phyloP scores from a whole-genome alignment of 495 filamentous ascomycete species.

The Xylaria sp. region DNA sequence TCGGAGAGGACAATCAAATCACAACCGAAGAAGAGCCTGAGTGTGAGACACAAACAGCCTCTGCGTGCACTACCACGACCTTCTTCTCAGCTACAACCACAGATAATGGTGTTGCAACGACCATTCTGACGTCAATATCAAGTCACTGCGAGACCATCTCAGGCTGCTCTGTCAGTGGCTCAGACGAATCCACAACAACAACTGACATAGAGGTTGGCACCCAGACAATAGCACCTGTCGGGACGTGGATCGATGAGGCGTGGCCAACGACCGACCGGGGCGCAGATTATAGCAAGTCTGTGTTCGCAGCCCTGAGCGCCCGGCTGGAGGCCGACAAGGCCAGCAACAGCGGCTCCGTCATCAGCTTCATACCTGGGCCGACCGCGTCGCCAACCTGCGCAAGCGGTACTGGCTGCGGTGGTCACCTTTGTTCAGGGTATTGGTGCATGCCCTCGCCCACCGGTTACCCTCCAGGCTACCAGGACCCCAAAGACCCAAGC shows the following conservation, averaged over 20 bases:
- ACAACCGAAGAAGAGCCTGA: conserved; percentile 14
- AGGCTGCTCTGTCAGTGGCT: conserved; percentile 8
- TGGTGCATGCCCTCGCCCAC: conserved; percentile 25
- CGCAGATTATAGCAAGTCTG: not conserved
- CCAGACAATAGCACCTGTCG: conserved; percentile 15
- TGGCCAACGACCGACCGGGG: not conserved
- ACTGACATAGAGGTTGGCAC: not conserved
- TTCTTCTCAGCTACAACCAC: not conserved
- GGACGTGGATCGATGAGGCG: not conserved
- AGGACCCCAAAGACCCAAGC: conserved; percentile 6
- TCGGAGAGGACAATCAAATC: conserved; percentile 25
- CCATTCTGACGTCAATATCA: not conserved
- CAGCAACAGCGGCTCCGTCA: not conserved
- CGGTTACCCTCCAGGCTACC: conserved; percentile 6
- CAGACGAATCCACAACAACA: not conserved
- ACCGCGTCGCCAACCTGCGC: conserved; percentile 10
- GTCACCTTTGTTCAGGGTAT: conserved; percentile 30
- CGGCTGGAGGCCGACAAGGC: not conserved
- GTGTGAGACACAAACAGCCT: not conserved
- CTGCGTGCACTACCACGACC: not conserved
- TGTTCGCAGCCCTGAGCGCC: not conserved
- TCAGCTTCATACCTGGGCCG: conserved; percentile 17
- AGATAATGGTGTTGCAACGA: not conserved
- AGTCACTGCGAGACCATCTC: conserved; percentile 3
- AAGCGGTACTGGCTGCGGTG: conserved; percentile 23